Percentiles rank a stretch among this genome's conserved stretches.
These are phyloP conservation scores for Lasiosphaeris hirsuta DNA, from an alignment of 495 filamentous ascomycete species.

Conservation along the genomic window DNA sequence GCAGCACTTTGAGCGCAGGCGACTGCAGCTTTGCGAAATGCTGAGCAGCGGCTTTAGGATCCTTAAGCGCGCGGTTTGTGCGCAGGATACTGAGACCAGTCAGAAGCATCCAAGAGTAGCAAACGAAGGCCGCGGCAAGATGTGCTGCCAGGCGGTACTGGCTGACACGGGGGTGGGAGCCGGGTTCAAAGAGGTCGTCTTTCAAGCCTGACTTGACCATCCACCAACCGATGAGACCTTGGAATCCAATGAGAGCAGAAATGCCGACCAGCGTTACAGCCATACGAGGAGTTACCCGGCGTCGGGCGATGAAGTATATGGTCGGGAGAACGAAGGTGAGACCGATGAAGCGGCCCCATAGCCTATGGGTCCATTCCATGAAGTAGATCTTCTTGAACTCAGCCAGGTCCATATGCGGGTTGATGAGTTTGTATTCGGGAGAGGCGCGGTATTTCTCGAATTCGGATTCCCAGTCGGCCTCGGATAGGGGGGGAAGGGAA, in stretches of 20 bases:
- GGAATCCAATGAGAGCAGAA: constrained; percentile 84
- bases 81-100: constrained; percentile 83
- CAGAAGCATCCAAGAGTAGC: constrained; percentile 91
- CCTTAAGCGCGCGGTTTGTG: constrained; percentile 61
- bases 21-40: constrained; percentile 56
- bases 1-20: constrained; percentile 67
- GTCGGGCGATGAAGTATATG: constrained; percentile 79
- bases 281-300: constrained; percentile 75
- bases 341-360: constrained; percentile 93
- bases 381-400: constrained; percentile 99
- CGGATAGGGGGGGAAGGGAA: constrained; percentile 75
- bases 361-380: constrained; percentile 97
- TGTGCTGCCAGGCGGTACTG: constrained; percentile 93
- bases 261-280: constrained; percentile 76
- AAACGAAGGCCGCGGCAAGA: constrained; percentile 82
- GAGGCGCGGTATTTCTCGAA: constrained; percentile 88
- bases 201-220: constrained; percentile 97
- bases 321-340: constrained; percentile 85
- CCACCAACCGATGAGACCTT: constrained; percentile 97
- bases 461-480: constrained; percentile 79
- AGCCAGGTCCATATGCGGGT: constrained; percentile 81
- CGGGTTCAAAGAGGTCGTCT: constrained; percentile 89
- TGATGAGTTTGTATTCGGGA: constrained; percentile 86
- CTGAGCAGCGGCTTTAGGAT: constrained; percentile 54
- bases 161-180: constrained; percentile 83